These are phyloP conservation scores for Talaromyces sp. DNA, from an alignment of 2,329 filamentous ascomycete species.

Conservation along the genomic window DNA sequence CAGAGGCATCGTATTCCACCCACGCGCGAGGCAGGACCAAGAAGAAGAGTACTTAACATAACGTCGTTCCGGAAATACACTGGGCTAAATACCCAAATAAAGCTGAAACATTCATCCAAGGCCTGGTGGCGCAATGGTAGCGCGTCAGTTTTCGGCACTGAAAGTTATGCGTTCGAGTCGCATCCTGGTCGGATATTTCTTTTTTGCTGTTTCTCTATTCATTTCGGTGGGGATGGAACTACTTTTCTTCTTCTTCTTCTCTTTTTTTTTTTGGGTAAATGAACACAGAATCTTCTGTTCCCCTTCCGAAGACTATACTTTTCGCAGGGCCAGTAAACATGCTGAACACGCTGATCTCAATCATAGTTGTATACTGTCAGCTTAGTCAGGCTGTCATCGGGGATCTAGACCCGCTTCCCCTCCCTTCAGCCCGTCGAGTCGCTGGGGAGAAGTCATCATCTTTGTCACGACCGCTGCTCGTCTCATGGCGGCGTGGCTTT, in stretches of 20 bases:
- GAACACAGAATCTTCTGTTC: background rate
- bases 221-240: background rate
- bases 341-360: too few species aligned
- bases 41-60: too few species aligned
- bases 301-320: too few species aligned
- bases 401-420: background rate
- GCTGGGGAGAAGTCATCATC: background rate
- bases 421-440: background rate
- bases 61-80: too few species aligned
- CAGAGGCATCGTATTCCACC: too few species aligned
- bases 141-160: constrained; percentile 10
- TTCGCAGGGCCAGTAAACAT: too few species aligned
- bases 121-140: constrained; percentile 10
- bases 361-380: background rate
- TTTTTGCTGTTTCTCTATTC: background rate
- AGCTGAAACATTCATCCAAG: background rate
- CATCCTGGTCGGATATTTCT: background rate
- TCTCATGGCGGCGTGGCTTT: background rate
- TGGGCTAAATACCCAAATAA: too few species aligned
- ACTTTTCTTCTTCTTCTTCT: background rate
- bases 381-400: background rate
- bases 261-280: background rate
- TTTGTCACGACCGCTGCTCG: background rate
- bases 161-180: constrained; percentile 12
- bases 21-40: too few species aligned